Conservation (phyloP, 257 asterid genomes). For the Scutellaria barbata region DNA sequence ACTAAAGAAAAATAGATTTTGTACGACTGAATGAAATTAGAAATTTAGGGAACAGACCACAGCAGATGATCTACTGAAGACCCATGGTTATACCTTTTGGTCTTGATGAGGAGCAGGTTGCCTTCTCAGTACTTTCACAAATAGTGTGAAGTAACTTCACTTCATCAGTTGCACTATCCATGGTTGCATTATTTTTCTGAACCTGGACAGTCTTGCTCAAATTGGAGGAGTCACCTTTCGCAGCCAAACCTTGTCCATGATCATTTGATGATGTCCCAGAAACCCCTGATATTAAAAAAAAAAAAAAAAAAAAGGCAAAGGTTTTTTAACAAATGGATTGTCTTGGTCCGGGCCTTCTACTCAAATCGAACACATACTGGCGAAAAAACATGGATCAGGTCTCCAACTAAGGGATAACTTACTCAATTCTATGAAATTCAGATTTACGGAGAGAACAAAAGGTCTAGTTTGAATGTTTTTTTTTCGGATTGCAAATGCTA, state of each 20-base stretch:
- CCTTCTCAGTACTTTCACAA: slow-evolving; percentile 52
- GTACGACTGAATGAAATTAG: background rate
- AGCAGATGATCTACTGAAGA: background rate
- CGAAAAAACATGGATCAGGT: slow-evolving; percentile 10
- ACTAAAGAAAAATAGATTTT: background rate
- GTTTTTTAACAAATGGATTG: slow-evolving; percentile 6
- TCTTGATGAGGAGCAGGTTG: slow-evolving; percentile 54
- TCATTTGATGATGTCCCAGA: slow-evolving; percentile 48
- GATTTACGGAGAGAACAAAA: slow-evolving; percentile 24
- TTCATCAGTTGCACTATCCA: slow-evolving; percentile 41
- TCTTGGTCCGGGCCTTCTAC: background rate
- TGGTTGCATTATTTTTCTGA: slow-evolving; percentile 43
- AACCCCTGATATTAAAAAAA: slow-evolving; percentile 35
- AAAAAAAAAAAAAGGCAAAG: slow-evolving; percentile 9
- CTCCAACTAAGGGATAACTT: slow-evolving; percentile 15
- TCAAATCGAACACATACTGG: slow-evolving; percentile 11
- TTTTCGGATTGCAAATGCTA: background rate
- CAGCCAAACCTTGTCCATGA: slow-evolving; percentile 39
- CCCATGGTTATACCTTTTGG: slow-evolving; percentile 60
- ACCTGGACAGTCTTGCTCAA: slow-evolving; percentile 38
- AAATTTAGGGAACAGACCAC: background rate
- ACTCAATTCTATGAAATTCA: slow-evolving; percentile 11
- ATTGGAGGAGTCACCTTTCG: slow-evolving; percentile 48
- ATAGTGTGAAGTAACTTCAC: slow-evolving; percentile 41
- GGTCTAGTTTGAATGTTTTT: background rate